Percentiles rank a stretch among this genome's conserved stretches.
Evolutionary conservation across 2,329 filamentous ascomycete species (phyloP).

Genomic region (Penicillium sp.): DNA sequence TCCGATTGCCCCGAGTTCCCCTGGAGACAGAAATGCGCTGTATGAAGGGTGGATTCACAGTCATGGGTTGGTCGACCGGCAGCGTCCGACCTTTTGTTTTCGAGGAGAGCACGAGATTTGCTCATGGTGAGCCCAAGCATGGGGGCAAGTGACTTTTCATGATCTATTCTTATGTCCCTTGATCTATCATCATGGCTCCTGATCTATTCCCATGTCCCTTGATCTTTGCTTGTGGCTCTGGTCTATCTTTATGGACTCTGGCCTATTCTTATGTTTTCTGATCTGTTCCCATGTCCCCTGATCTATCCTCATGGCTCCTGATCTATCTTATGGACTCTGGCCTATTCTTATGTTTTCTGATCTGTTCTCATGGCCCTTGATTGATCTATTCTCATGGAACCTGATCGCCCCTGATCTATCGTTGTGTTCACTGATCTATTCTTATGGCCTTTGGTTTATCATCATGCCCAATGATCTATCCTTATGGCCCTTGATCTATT

Average conservation of each 20-base stretch:
- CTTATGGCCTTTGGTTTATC: no score
- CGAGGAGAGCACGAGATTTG: constrained; percentile 28
- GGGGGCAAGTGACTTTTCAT: not conserved
- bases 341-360: no score
- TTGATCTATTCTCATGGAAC: no score
- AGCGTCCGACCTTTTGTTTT: constrained; percentile 32
- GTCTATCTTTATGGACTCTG: no score
- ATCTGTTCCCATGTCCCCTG: constrained; percentile 32
- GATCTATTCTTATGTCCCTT: constrained; percentile 33
- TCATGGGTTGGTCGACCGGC: constrained; percentile 27
- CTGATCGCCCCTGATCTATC: no score
- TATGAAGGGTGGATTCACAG: constrained; percentile 28
- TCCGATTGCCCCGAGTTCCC: constrained; percentile 14
- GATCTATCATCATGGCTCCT: not conserved
- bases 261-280: not conserved
- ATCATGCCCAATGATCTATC: no score
- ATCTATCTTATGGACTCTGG: no score
- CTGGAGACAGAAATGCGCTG: constrained; percentile 27
- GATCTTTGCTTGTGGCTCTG: not conserved
- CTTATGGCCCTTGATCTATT: no score
- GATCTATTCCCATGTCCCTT: constrained; percentile 32
- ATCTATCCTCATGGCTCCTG: no score
- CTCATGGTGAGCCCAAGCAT: constrained; percentile 18
- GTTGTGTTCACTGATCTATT: no score
- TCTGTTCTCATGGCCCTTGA: no score